Percentiles rank a stretch among this genome's conserved stretches.
Evolutionary conservation across 2,329 filamentous ascomycete species (phyloP).

Genomic region (Polychaeton citri): DNA sequence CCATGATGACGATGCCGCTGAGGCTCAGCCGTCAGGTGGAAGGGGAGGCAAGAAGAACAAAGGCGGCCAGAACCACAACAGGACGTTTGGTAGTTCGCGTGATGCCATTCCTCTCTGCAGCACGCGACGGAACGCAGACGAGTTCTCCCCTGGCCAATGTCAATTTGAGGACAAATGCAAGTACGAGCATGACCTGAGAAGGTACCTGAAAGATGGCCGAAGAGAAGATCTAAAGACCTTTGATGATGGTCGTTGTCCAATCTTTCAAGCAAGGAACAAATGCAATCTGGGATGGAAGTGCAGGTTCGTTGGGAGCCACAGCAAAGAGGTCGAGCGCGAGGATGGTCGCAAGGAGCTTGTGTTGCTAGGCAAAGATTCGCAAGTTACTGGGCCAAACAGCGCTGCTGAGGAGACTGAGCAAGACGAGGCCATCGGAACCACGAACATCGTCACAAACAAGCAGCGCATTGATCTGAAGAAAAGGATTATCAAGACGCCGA

Average conservation of each 20-base stretch:
- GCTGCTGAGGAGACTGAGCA: constrained; percentile 31
- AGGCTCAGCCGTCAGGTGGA: constrained; percentile 25
- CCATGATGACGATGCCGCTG: constrained; percentile 28
- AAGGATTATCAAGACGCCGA: constrained; percentile 55
- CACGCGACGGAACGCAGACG: constrained; percentile 54
- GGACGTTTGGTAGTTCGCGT: constrained; percentile 65
- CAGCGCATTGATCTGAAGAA: constrained; percentile 64
- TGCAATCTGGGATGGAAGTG: constrained; percentile 90
- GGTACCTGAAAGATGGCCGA: constrained; percentile 72
- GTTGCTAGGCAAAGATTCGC: constrained; percentile 45
- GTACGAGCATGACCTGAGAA: constrained; percentile 69
- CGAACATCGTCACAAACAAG: constrained; percentile 58
- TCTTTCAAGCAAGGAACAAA: constrained; percentile 61
- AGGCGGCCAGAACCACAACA: constrained; percentile 68
- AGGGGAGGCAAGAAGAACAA: constrained; percentile 37
- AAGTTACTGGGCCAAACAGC: constrained; percentile 22
- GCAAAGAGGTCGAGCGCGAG: constrained; percentile 59
- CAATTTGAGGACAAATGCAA: constrained; percentile 69
- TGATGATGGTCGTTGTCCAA: constrained; percentile 57
- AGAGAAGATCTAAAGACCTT: constrained; percentile 67
- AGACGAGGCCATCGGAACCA: constrained; percentile 46
- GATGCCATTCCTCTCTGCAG: constrained; percentile 69
- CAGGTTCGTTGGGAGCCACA: constrained; percentile 78
- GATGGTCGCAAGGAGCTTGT: constrained; percentile 77
- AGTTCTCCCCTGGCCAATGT: constrained; percentile 70